phyloP scores from a whole-genome alignment of 805 yeast species.

The Candida maris region DNA sequence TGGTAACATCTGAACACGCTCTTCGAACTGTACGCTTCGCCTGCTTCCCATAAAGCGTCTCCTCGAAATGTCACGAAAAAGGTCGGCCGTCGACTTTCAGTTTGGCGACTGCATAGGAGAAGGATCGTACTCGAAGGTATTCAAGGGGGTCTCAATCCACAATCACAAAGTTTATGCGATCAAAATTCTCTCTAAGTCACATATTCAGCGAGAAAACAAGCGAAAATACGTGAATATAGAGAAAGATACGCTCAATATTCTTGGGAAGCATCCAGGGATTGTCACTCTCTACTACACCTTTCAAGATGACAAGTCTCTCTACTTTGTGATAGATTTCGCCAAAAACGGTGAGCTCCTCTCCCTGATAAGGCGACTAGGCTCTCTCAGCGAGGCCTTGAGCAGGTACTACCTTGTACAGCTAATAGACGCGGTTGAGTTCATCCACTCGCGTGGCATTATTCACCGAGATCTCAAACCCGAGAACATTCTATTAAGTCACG shows the following conservation, averaged over 20 bases:
- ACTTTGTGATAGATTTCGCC: conserved; percentile 91
- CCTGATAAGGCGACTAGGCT: conserved; percentile 71
- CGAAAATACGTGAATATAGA: conserved; percentile 95
- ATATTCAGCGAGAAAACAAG: conserved; percentile 90
- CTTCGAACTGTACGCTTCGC: no score
- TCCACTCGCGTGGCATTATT: conserved; percentile 84
- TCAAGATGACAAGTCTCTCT: conserved; percentile 84
- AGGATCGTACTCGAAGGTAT: conserved; percentile 94
- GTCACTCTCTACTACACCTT: conserved; percentile 90
- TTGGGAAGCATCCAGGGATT: conserved; percentile 93
- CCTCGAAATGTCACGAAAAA: conserved; percentile 35
- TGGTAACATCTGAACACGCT: no score
- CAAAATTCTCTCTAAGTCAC: conserved; percentile 85
- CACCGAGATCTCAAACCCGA: conserved; percentile 96
- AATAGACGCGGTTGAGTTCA: conserved; percentile 85
- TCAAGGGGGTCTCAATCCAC: conserved; percentile 74
- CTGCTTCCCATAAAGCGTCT: no score
- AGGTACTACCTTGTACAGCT: conserved; percentile 82
- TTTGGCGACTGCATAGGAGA: conserved; percentile 89
- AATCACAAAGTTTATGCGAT: conserved; percentile 80
- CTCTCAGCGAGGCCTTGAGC: conserved; percentile 69
- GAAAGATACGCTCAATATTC: conserved; percentile 78
- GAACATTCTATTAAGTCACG: conserved; percentile 78
- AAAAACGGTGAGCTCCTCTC: conserved; percentile 91
- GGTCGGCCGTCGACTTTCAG: conserved; percentile 78